Evolutionary conservation across 345 rosid genomes (phyloP).

Genomic region (Gossypium rotundifolium): DNA sequence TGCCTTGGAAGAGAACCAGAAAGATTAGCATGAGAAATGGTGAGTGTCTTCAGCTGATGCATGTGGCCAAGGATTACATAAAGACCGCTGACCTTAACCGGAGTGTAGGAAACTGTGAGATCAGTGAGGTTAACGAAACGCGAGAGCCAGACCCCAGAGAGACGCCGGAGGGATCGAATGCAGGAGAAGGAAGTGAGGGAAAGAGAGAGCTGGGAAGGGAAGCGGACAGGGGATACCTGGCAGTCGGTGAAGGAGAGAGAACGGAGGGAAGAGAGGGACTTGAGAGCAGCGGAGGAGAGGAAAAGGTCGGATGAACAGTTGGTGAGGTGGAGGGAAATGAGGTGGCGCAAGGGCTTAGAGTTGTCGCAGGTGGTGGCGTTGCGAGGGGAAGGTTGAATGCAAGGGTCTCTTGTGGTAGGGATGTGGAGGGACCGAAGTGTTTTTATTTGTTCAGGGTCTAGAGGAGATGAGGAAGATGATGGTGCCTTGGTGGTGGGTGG

Average conservation of each 20-base stretch:
- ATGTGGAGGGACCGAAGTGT: slow-evolving; percentile 72
- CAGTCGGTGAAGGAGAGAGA: slow-evolving; percentile 69
- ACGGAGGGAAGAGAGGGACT: slow-evolving; percentile 63
- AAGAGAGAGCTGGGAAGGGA: slow-evolving; percentile 62
- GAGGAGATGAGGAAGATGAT: slow-evolving; percentile 34
- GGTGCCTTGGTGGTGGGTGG: slow-evolving; percentile 20
- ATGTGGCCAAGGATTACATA: slow-evolving; percentile 70
- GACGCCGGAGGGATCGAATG: slow-evolving; percentile 53
- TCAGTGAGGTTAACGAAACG: slow-evolving; percentile 74
- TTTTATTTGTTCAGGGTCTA: slow-evolving; percentile 72
- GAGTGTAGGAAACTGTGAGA: slow-evolving; percentile 53
- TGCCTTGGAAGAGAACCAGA: slow-evolving; percentile 59
- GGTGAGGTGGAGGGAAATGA: slow-evolving; percentile 62
- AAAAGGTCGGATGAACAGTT: slow-evolving; percentile 64
- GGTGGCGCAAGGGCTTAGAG: slow-evolving; percentile 66
- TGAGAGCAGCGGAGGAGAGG: slow-evolving; percentile 62
- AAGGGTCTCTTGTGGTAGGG: slow-evolving; percentile 62
- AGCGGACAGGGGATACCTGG: slow-evolving; percentile 45
- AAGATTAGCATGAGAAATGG: slow-evolving; percentile 62
- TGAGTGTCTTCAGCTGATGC: slow-evolving; percentile 47
- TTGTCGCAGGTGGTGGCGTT: slow-evolving; percentile 52
- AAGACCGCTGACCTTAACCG: slow-evolving; percentile 61
- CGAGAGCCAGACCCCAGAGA: slow-evolving; percentile 68
- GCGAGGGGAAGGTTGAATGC: slow-evolving; percentile 38
- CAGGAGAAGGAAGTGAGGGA: slow-evolving; percentile 61